These are phyloP conservation scores for Penicillium capsulatum DNA, from an alignment of 2,329 filamentous ascomycete genomes.

Conservation along the genomic window DNA sequence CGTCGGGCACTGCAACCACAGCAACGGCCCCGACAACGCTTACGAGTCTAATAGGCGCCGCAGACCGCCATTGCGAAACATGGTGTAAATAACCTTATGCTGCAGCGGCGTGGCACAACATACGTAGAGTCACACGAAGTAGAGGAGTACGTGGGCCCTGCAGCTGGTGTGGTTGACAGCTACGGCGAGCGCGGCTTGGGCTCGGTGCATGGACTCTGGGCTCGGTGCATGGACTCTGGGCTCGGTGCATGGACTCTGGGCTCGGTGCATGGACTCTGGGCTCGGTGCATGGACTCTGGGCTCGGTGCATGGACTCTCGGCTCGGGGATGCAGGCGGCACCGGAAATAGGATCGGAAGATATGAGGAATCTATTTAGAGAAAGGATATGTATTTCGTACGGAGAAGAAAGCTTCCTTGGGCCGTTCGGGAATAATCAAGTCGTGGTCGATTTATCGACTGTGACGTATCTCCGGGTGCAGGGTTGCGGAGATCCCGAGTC, in stretches of 20 bases:
- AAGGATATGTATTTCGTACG: too few species aligned
- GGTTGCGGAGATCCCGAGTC: neutral
- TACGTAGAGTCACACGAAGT: conserved; percentile 8
- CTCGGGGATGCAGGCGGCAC: neutral
- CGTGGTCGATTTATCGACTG: too few species aligned
- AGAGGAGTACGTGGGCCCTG: conserved; percentile 10
- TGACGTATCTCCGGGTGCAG: neutral
- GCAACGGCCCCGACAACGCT: conserved; percentile 7
- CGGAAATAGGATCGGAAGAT: neutral
- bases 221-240: too few species aligned
- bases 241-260: too few species aligned
- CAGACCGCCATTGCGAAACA: conserved; percentile 3
- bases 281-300: neutral
- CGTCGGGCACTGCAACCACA: conserved; percentile 6
- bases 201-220: too few species aligned
- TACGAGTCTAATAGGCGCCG: conserved; percentile 1
- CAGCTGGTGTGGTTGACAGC: neutral
- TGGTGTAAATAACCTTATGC: conserved; percentile 7
- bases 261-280: too few species aligned
- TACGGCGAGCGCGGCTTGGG: too few species aligned
- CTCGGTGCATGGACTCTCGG: neutral
- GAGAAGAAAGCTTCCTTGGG: too few species aligned
- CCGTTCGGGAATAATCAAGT: too few species aligned
- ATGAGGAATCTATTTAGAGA: too few species aligned
- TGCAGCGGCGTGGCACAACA: conserved; percentile 9